Percentiles rank a stretch among this genome's conserved stretches.
Evolutionary conservation across 1,284 basidiomycete species (phyloP).

Genomic region (Cutaneotrichosporon sp.): DNA sequence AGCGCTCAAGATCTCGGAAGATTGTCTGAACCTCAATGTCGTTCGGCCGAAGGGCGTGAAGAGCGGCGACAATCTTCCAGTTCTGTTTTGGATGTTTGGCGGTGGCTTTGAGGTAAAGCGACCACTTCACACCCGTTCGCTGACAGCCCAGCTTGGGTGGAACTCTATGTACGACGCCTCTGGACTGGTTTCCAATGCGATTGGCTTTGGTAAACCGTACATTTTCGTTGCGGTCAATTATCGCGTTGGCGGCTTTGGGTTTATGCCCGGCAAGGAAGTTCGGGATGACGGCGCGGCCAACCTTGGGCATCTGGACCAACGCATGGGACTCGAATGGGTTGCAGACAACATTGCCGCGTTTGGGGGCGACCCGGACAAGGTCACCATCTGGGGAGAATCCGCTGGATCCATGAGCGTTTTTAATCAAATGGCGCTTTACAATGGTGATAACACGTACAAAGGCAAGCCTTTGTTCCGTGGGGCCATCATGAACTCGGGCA

Average conservation of each 20-base stretch:
- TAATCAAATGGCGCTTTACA: slow-evolving; percentile 55
- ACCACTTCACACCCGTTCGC: not conserved
- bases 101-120: slow-evolving; percentile 22
- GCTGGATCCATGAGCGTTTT: slow-evolving; percentile 49
- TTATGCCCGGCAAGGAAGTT: slow-evolving; percentile 52
- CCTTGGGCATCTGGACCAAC: slow-evolving; percentile 50
- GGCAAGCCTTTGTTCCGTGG: slow-evolving; percentile 50
- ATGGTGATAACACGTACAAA: slow-evolving; percentile 44
- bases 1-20: slow-evolving; percentile 17
- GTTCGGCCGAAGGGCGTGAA: slow-evolving; percentile 18
- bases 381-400: slow-evolving; percentile 56
- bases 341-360: slow-evolving; percentile 38
- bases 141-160: slow-evolving; percentile 13
- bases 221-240: slow-evolving; percentile 59
- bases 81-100: slow-evolving; percentile 35
- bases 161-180: slow-evolving; percentile 18
- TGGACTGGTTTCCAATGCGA: slow-evolving; percentile 6
- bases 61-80: slow-evolving; percentile 26
- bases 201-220: slow-evolving; percentile 45
- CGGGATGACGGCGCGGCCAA: slow-evolving; percentile 53
- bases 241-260: slow-evolving; percentile 46
- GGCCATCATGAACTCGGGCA: slow-evolving; percentile 42
- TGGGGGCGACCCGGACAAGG: slow-evolving; percentile 39
- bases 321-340: slow-evolving; percentile 40
- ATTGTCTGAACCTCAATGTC: slow-evolving; percentile 28